phyloP scores from a whole-genome alignment of 805 yeast genomes.

The Ogataea trehalophila region DNA sequence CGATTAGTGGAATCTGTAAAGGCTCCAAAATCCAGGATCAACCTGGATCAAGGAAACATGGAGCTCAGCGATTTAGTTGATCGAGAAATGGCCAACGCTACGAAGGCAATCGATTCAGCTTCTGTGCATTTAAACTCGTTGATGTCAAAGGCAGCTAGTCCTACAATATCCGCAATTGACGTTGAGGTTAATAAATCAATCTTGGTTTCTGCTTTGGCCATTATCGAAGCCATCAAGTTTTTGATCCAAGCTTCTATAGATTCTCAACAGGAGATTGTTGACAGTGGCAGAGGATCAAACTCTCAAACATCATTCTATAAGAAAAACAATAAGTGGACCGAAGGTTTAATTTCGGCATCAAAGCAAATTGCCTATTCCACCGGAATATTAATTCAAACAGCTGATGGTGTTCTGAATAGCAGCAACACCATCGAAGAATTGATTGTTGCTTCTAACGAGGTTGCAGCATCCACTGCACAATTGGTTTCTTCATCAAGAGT shows the following conservation, averaged over 20 bases:
- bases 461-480: constrained; percentile 89
- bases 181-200: constrained; percentile 72
- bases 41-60: constrained; percentile 27
- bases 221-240: constrained; percentile 70
- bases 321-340: constrained; percentile 89
- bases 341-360: constrained; percentile 87
- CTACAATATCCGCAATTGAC: constrained; percentile 50
- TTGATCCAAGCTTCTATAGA: constrained; percentile 73
- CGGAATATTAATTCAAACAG: constrained; percentile 73
- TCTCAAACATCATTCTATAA: constrained; percentile 73
- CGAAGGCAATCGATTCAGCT: constrained; percentile 63
- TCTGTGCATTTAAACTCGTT: constrained; percentile 52
- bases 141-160: constrained; percentile 43
- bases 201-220: constrained; percentile 71
- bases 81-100: constrained; percentile 67
- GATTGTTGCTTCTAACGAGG: constrained; percentile 87
- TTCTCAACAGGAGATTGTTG: constrained; percentile 70
- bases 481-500: constrained; percentile 88
- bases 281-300: constrained; percentile 60
- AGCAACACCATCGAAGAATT: constrained; percentile 73
- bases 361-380: constrained; percentile 83
- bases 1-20: constrained; percentile 50
- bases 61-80: constrained; percentile 72
- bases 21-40: constrained; percentile 29
- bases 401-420: constrained; percentile 68